Evolutionary conservation across 1,284 basidiomycete species (phyloP), one percentile per base, ranked within the genome.

Genomic region (Boletus sp.): DNA sequence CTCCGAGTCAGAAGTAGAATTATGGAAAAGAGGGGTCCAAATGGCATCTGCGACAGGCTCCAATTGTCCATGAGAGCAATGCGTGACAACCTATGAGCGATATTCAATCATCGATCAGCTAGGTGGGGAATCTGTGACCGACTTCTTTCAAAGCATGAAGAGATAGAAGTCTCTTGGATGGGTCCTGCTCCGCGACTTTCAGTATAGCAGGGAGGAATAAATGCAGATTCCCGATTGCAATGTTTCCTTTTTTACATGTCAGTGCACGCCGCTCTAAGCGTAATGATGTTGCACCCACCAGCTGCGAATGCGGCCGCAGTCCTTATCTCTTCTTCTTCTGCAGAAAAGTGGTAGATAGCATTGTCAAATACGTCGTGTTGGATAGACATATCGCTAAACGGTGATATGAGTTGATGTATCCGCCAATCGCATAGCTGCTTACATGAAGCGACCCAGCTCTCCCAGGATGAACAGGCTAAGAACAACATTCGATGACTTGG

Each of bases 81-180:
- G 93, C 0, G 93, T 91, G 58, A 98, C 95, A 58, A 98, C 93
- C 90, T 93, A 25, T 31, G 33, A 54, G 35, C 17, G 23, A 43
- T 23, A 50, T 46, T 58, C 23, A 52, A 33, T 7, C 9, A 17
- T 52, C 19, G 4, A n/a, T 50, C 37, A n/a, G 23, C 27, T 47
- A 2, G 11, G 33, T 30, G 25, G 59, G 37, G 35, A 54, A 14
- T 3, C 7, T 31, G 11, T 30, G n/a, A 61, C 74, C 56, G 35
- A 90, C 91, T 82, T 99, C 97, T 77, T 98, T 98, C 43, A 98
- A 80, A 16, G 96, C 93, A 69, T 98, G 93, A 51, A 99, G 81
- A 19, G 95, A 89, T 23, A 98, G 78, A 30, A 97, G 77, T 16
- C 94, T 86, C 68, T 88, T 90, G 70, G 90, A 87, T n/a, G 87